phyloP scores from a whole-genome alignment of 2,329 filamentous ascomycete species.

The Sclerotiophoma versabilis region DNA sequence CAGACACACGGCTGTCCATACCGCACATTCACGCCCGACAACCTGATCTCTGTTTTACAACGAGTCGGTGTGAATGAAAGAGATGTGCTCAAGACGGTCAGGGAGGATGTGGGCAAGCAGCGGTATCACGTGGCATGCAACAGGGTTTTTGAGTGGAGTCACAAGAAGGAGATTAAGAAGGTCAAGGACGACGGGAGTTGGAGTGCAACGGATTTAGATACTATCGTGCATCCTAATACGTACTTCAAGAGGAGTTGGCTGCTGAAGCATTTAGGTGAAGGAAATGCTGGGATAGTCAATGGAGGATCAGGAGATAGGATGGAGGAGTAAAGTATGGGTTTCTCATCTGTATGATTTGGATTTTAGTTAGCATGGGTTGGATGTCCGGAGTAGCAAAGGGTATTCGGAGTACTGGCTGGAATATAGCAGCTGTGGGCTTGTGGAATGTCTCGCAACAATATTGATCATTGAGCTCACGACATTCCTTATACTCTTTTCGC shows the following conservation, averaged over 20 bases:
- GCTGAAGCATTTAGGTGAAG: slow-evolving; percentile 75
- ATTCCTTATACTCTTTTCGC: too few relatives aligned
- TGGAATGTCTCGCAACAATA: too few relatives aligned
- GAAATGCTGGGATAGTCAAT: slow-evolving; percentile 43
- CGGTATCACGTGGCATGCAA: slow-evolving; percentile 97
- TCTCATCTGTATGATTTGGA: not conserved
- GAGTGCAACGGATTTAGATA: slow-evolving; percentile 78
- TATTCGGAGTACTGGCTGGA: not conserved
- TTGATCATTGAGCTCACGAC: too few relatives aligned
- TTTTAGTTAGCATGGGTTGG: not conserved
- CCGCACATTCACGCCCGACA: slow-evolving; percentile 88
- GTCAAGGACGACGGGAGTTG: slow-evolving; percentile 58
- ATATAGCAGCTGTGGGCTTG: too few relatives aligned
- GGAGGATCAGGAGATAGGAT: slow-evolving; percentile 36
- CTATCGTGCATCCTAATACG: slow-evolving; percentile 95
- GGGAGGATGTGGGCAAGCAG: slow-evolving; percentile 86
- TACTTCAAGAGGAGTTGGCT: slow-evolving; percentile 96
- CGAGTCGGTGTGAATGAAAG: slow-evolving; percentile 80
- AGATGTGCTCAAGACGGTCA: slow-evolving; percentile 78
- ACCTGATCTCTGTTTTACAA: slow-evolving; percentile 78
- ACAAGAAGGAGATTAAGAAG: slow-evolving; percentile 67
- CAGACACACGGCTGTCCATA: slow-evolving; percentile 98
- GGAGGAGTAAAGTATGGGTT: slow-evolving; percentile 40
- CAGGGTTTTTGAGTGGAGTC: slow-evolving; percentile 86
- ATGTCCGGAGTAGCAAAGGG: not conserved